phyloP scores from a whole-genome alignment of 768 basidiomycete species.

The Lactifluus piperatus region DNA sequence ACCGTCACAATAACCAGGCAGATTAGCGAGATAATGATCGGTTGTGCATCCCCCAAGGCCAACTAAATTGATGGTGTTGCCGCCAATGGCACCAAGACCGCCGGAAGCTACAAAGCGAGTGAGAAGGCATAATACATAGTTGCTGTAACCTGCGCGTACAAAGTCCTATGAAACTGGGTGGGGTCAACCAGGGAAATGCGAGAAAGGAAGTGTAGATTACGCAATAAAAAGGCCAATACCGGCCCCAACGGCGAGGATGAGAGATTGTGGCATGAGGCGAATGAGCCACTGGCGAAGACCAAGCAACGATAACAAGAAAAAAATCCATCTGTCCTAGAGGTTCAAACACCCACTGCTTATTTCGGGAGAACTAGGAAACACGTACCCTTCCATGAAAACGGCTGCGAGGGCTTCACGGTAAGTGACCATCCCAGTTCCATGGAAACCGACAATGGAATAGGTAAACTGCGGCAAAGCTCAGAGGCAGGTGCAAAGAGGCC shows the following conservation, averaged over 20 bases:
- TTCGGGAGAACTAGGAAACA: neutral
- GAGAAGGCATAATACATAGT: neutral
- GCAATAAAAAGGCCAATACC: slow-evolving; percentile 87
- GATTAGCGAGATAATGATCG: slow-evolving; percentile 37
- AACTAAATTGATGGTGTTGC: slow-evolving; percentile 59
- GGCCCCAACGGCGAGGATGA: slow-evolving; percentile 76
- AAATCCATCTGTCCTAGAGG: slow-evolving; percentile 52
- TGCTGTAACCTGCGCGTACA: slow-evolving; percentile 32
- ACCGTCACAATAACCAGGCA: slow-evolving; percentile 52
- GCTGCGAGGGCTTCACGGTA: slow-evolving; percentile 78
- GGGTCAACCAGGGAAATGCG: neutral
- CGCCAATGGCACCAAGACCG: slow-evolving; percentile 71
- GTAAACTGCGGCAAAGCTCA: slow-evolving; percentile 48
- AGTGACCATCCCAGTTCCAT: slow-evolving; percentile 61
- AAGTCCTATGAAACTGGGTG: slow-evolving; percentile 60
- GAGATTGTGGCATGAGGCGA: slow-evolving; percentile 80
- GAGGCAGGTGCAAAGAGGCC: neutral
- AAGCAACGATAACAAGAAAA: slow-evolving; percentile 68
- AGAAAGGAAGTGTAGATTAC: neutral
- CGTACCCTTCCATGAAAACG: slow-evolving; percentile 81
- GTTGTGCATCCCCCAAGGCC: slow-evolving; percentile 64
- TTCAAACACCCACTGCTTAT: neutral
- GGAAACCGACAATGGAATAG: slow-evolving; percentile 81
- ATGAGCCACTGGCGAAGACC: slow-evolving; percentile 88
- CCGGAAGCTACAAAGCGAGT: slow-evolving; percentile 36